Base-by-base conservation (phyloP, 2,329 filamentous ascomycete species). In the Aspergillus transmontanensis region DNA sequence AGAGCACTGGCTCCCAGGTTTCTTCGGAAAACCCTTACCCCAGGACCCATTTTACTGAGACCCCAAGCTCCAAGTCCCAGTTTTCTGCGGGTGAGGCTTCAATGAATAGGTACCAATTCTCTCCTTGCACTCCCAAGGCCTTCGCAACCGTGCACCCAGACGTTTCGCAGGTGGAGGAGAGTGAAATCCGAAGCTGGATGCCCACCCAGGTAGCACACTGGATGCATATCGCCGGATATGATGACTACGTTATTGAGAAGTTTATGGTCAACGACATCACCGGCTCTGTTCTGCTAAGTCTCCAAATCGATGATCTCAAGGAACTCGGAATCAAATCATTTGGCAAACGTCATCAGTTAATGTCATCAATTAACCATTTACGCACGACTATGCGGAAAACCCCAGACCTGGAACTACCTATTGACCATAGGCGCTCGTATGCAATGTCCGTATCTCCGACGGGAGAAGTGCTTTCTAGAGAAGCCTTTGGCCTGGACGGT, bases 221-320 rank as follows among this genome's bases (percentile, higher is more conserved):
- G 87, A 95, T 97, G 93, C 86, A 89, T 72, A 87, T 92, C 75
- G 87, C 89, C 51, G 93, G 92, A 69, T 89, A 96, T 74, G 94
- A 97, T 21, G 43, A 46, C n/a, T 75, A 81, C 9, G 85, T 94
- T 58, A 89, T 95, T 12, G 89, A 95, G 72, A 92, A 90, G 70
- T 97, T 99, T 72, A 85, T 94, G 65, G 86, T 90, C 71, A 96
- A 99, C 77, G 94, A 99, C 74, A 97, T 99, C 76, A 93, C 90
- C 32, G 94, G 94, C 16, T 85, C 88, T 6, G 92, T 98, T 61
- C 82, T 98, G 23, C 88, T 96, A 58, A 94, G 94, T n/a, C 82
- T 99, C 53, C 93, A 96, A 74, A 94, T 94, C 70, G 93, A 96
- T 67, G 93, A 89, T 64, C 77, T 89, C 43, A 88, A 88, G 69